phyloP scores from a whole-genome alignment of 345 rosid genomes.

The Ceriops tagal region DNA sequence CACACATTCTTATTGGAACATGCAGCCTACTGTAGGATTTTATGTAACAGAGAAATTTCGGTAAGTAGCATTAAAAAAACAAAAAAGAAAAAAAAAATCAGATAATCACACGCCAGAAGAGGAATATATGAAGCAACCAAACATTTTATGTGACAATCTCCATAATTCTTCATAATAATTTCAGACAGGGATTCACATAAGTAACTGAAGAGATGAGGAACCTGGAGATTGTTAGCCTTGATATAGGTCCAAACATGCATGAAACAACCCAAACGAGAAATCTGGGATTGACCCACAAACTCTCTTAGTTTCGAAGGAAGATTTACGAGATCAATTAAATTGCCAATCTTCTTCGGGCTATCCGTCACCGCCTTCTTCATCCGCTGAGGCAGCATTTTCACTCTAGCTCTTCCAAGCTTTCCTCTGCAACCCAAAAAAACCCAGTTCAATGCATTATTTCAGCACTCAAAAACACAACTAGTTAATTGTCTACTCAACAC shows the following conservation, averaged over 20 bases:
- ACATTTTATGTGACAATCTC: not conserved
- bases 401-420: conserved; percentile 14
- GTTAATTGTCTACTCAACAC: not conserved
- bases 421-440: not conserved
- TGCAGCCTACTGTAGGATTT: not conserved
- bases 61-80: not conserved
- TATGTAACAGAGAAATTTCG: not conserved
- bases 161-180: not conserved
- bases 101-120: not conserved
- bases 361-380: conserved; percentile 63
- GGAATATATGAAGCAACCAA: not conserved
- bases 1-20: not conserved
- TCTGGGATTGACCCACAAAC: conserved; percentile 87
- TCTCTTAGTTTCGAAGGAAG: conserved; percentile 79
- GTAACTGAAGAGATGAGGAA: conserved; percentile 13
- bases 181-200: not conserved
- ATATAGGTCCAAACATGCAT: conserved; percentile 86
- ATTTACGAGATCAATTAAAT: conserved; percentile 81
- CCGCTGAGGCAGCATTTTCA: conserved; percentile 64
- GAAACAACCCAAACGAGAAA: conserved; percentile 86
- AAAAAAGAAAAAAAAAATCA: not conserved
- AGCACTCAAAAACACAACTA: too few species aligned
- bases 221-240: conserved; percentile 88
- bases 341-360: conserved; percentile 79
- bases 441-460: too few species aligned